Conservation (phyloP, 1,139 yeast genomes). For the Suhomyces kunorum region DNA sequence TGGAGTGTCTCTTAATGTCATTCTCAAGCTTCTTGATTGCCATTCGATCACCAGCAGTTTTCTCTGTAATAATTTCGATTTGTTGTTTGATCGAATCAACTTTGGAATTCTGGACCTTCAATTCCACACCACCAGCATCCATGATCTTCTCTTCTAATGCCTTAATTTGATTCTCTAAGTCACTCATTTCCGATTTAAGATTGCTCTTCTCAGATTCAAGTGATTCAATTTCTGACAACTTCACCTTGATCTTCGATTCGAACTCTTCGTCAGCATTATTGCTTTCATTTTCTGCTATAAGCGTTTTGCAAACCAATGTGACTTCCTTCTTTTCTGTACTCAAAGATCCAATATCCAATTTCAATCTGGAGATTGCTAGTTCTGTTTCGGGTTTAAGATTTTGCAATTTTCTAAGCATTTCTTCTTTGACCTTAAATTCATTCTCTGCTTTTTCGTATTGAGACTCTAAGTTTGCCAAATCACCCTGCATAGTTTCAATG, state of each 20-base stretch:
- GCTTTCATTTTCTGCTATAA: constrained; percentile 40
- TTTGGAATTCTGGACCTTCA: constrained; percentile 76
- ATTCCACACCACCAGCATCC: constrained; percentile 89
- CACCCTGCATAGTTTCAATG: constrained; percentile 54
- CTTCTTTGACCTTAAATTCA: constrained; percentile 61
- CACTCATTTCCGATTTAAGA: constrained; percentile 57
- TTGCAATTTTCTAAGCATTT: constrained; percentile 56
- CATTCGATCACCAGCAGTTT: constrained; percentile 61
- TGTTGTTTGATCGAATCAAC: constrained; percentile 76
- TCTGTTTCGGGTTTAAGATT: constrained; percentile 75
- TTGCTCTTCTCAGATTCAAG: constrained; percentile 41
- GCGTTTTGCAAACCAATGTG: constrained; percentile 32
- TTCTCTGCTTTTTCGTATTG: constrained; percentile 53
- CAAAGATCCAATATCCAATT: constrained; percentile 67
- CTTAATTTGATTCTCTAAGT: constrained; percentile 59
- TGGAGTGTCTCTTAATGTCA: constrained; percentile 58
- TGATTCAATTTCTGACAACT: constrained; percentile 36
- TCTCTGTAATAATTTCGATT: constrained; percentile 61
- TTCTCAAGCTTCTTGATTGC: constrained; percentile 65
- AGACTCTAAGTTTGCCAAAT: constrained; percentile 56
- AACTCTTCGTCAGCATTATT: constrained; percentile 25
- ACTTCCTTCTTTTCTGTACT: constrained; percentile 50
- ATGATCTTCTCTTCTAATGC: constrained; percentile 73
- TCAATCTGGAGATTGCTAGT: constrained; percentile 56
- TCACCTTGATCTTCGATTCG: constrained; percentile 39